Evolutionary conservation across 805 yeast species (phyloP).

Genomic region (Kuraishia hungarica): DNA sequence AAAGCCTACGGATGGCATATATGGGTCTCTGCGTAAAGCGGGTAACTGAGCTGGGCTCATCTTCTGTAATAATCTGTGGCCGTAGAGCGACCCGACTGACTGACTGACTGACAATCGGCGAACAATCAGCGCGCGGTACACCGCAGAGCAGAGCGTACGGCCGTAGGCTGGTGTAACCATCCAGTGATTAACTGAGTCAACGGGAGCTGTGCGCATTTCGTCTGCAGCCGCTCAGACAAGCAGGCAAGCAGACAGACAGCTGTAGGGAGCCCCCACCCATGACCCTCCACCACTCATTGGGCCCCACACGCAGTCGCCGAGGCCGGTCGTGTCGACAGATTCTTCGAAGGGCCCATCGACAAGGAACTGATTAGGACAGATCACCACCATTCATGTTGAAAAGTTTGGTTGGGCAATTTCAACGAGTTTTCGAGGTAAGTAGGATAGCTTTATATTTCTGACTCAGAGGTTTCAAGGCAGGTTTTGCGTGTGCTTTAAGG

Average conservation of each 20-base stretch:
- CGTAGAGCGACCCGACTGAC: background rate
- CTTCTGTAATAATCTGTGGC: too few species aligned
- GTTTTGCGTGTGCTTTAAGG: too few species aligned
- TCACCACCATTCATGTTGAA: background rate
- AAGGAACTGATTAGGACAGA: background rate
- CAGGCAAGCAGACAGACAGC: too few species aligned
- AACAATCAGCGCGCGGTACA: too few species aligned
- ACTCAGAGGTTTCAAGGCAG: too few species aligned
- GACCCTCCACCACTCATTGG: background rate
- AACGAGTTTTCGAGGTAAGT: background rate
- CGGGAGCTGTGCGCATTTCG: too few species aligned
- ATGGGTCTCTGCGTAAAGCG: background rate
- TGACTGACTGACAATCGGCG: too few species aligned
- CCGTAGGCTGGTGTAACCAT: too few species aligned
- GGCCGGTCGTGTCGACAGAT: background rate
- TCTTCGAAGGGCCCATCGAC: background rate
- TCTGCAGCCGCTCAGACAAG: too few species aligned
- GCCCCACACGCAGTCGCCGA: background rate
- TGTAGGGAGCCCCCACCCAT: background rate
- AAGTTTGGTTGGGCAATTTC: background rate
- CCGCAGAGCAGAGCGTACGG: too few species aligned
- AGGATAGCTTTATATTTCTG: too few species aligned
- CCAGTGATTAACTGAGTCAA: too few species aligned
- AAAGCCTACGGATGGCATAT: background rate
- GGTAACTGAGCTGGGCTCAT: background rate